Conservation (phyloP, 768 basidiomycete species). For the Auricularia auricula-judae region DNA sequence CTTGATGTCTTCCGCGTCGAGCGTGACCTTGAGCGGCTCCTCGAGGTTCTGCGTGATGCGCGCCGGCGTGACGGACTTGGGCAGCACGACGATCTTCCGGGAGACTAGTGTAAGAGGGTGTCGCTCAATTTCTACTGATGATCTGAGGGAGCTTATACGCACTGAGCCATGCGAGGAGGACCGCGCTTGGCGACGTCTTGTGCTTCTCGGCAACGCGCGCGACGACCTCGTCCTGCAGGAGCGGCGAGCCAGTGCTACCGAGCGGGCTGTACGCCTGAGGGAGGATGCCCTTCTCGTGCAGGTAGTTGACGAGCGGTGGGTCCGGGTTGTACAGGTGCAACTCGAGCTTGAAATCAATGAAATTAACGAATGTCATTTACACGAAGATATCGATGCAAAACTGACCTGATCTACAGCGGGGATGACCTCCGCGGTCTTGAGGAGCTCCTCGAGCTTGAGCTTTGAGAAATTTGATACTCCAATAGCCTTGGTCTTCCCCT, state of each 20-base stretch:
- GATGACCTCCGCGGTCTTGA: not conserved
- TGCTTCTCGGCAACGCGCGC: not conserved
- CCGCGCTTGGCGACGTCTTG: not conserved
- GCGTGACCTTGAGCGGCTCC: conserved; percentile 1
- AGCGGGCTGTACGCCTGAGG: conserved; percentile 6
- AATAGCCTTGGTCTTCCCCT: conserved; percentile 38
- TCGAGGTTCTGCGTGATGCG: conserved; percentile 4
- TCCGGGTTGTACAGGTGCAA: conserved; percentile 6
- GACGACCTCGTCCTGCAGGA: conserved; percentile 2
- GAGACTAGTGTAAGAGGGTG: not conserved
- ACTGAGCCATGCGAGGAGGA: conserved; percentile 3
- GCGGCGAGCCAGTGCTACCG: conserved; percentile 1
- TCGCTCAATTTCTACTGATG: not conserved
- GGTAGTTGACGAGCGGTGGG: not conserved
- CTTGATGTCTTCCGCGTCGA: conserved; percentile 1
- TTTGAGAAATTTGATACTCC: conserved; percentile 49
- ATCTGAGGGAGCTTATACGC: not conserved
- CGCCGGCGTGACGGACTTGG: conserved; percentile 4
- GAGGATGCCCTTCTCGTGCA: conserved; percentile 4
- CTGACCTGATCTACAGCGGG: conserved; percentile 2
- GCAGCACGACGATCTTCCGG: conserved; percentile 2
- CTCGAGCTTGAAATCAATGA: not conserved
- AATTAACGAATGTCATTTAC: too few species aligned
- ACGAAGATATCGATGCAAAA: not conserved
- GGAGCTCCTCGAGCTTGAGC: conserved; percentile 2